A percentile compares a stretch with the other conserved stretches of the same genome.
phyloP scores from a whole-genome alignment of 148 eudicot species.

The Polygonum aviculare region DNA sequence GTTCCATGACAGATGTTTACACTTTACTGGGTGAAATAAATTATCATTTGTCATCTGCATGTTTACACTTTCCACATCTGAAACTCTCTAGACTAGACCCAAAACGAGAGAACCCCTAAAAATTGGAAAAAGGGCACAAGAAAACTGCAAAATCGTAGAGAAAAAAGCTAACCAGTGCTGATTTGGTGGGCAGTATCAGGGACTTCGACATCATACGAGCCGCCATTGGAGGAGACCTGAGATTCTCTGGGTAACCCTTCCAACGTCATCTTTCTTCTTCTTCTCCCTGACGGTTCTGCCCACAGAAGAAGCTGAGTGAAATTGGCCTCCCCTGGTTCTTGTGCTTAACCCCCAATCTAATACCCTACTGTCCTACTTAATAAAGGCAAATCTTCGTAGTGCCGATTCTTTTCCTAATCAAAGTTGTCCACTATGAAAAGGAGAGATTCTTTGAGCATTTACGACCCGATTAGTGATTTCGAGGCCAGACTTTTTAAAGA shows the following conservation, averaged over 20 bases:
- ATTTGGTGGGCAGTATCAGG: conserved; percentile 84
- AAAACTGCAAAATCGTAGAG: neutral
- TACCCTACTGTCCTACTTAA: neutral
- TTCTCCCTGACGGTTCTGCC: neutral
- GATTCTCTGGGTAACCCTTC: neutral
- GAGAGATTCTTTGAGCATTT: neutral
- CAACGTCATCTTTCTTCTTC: neutral
- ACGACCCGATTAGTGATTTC: neutral
- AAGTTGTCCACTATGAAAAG: neutral
- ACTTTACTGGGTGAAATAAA: neutral
- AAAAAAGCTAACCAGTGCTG: conserved; percentile 41
- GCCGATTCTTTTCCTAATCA: neutral
- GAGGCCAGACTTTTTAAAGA: neutral
- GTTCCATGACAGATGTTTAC: neutral
- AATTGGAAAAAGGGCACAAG: neutral
- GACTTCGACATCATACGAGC: conserved; percentile 15
- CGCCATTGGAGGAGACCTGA: conserved; percentile 3
- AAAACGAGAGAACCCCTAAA: neutral
- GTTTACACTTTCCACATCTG: neutral
- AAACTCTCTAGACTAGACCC: neutral
- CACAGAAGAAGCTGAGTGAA: neutral
- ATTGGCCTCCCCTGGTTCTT: neutral
- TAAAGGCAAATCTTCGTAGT: neutral
- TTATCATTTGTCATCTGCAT: neutral
- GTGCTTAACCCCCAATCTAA: neutral